Percentiles rank a stretch among this genome's conserved stretches.
These are phyloP conservation scores for Coniferiporia weirii DNA, from an alignment of 1,284 basidiomycete species.

Conservation along the genomic window DNA sequence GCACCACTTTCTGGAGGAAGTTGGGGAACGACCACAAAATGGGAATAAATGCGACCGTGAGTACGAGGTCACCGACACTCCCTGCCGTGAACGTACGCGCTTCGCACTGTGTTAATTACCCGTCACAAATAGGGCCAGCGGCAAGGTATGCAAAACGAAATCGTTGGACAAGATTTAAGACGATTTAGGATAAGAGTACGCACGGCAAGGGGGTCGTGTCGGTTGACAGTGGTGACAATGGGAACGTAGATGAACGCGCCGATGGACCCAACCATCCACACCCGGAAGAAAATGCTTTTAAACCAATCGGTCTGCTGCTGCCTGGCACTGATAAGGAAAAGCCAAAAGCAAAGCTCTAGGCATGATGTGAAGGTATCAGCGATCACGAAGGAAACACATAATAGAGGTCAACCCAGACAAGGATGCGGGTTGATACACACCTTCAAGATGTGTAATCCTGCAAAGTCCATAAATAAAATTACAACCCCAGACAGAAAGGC, in stretches of 20 bases:
- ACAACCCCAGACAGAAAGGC: background rate
- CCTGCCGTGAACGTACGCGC: slow-evolving; percentile 64
- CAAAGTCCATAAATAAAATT: background rate
- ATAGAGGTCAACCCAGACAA: no score
- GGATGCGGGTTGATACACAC: slow-evolving; percentile 28
- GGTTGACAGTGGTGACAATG: slow-evolving; percentile 55
- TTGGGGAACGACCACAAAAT: slow-evolving; percentile 62
- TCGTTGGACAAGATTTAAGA: background rate
- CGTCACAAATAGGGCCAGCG: no score
- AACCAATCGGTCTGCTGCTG: slow-evolving; percentile 69
- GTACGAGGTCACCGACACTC: slow-evolving; percentile 55
- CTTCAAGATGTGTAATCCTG: slow-evolving; percentile 76
- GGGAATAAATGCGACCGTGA: slow-evolving; percentile 68
- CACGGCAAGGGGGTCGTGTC: slow-evolving; percentile 53
- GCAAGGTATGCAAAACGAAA: no score
- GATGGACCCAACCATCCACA: slow-evolving; percentile 59
- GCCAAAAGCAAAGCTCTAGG: slow-evolving; percentile 77
- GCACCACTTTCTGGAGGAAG: slow-evolving; percentile 56
- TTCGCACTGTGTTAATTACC: slow-evolving; percentile 45
- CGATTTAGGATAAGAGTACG: slow-evolving; percentile 19
- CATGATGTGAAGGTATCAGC: background rate
- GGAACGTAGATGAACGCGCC: slow-evolving; percentile 65
- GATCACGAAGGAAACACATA: no score
- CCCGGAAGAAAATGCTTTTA: slow-evolving; percentile 62
- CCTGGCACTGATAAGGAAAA: slow-evolving; percentile 66